Evolutionary conservation across 768 basidiomycete genomes (phyloP).

Genomic region (Mycena albidolilacea): DNA sequence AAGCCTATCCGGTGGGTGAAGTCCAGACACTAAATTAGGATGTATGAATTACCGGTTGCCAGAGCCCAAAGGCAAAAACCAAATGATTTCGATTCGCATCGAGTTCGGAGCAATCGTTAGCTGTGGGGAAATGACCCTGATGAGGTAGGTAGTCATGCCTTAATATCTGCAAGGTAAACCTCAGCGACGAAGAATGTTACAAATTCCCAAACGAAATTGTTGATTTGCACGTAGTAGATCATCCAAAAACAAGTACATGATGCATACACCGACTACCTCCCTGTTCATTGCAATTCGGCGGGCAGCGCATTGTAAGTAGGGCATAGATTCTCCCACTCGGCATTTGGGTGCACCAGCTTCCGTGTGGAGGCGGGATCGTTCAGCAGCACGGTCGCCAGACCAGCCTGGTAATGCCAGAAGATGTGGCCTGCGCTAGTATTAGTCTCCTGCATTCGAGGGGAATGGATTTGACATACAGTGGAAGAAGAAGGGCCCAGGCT

Average conservation of each 20-base stretch:
- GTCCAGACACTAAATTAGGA: too few relatives aligned
- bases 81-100: too few relatives aligned
- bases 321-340: slow-evolving; percentile 11
- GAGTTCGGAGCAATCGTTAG: neutral
- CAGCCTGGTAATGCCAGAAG: slow-evolving; percentile 27
- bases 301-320: slow-evolving; percentile 17
- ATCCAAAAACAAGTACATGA: neutral
- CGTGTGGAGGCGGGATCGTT: neutral
- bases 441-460: neutral
- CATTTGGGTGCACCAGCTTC: neutral
- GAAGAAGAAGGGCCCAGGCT: slow-evolving; percentile 54
- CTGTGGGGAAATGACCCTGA: neutral
- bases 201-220: slow-evolving; percentile 4
- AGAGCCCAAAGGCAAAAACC: too few relatives aligned
- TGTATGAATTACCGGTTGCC: too few relatives aligned
- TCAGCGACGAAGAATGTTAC: neutral
- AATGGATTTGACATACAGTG: slow-evolving; percentile 11
- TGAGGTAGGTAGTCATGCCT: neutral
- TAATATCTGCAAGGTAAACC: neutral
- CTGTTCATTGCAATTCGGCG: slow-evolving; percentile 2
- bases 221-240: neutral
- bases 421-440: slow-evolving; percentile 19
- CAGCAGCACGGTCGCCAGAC: slow-evolving; percentile 30
- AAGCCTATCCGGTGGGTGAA: neutral
- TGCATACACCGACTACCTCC: slow-evolving; percentile 5